Evolutionary conservation across 345 rosid species (phyloP), one percentile per base, ranked within the genome.

Genomic region (Kandelia obovata): DNA sequence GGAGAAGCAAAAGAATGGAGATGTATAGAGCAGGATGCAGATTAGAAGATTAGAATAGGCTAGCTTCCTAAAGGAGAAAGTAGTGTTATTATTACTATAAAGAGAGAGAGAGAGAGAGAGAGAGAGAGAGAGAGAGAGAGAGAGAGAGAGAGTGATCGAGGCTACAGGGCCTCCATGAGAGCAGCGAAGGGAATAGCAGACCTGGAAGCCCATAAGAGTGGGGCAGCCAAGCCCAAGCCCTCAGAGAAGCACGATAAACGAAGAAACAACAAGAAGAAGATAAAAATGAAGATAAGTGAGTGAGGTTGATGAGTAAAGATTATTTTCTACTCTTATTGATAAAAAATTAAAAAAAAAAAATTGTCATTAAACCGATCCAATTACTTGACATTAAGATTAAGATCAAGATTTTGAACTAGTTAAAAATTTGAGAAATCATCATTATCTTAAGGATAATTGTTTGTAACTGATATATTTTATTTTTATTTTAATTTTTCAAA

Each of bases 21-120:
- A 69, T 91, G 81, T 94, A 91, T 72, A 84, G 84, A 61, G 78
- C 83, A 58, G 97, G 96, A 30, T 94, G 98, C 78, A 87, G 77
- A 21, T 21, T 21, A 77, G 96, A 89, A 86, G 96, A 21, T 21
- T 21, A 21, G 21, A 21, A 21, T 21, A 21, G 21, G 21, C 21
- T 21, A 21, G 21, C 21, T 21, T 21, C 47, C 82, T 91, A 0
- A 39, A 11, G 16, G 92, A 87, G 81, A 91, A 88, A 71, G 76
- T 89, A 31, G 86, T 92, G 57, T 34, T 79, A 61, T 74, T 86
- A 19, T 26, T 80, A 17, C 1, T 0, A 2, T 0, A 77, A 70
- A 28, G 88, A 89, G 67, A 76, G 78, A 73, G 97, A 89, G 80
- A 85, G 73, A 78, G 83, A 32, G n/a, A 39, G 0, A 9, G 11